Conservation (phyloP, 805 yeast genomes). For the Starmerella etchellsii region DNA sequence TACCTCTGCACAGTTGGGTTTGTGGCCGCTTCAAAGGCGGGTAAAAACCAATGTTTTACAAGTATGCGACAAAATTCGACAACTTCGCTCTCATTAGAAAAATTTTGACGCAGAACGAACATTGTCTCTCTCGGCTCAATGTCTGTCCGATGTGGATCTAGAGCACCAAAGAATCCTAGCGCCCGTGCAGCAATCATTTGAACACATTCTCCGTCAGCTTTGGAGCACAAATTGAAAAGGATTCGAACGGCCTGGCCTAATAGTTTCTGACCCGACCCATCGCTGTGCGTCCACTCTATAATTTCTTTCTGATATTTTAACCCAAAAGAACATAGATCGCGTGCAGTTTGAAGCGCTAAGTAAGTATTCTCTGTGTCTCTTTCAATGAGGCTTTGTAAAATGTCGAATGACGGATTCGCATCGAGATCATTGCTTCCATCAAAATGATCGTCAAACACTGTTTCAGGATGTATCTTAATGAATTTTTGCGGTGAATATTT, state of each 20-base stretch:
- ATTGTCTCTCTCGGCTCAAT: constrained; percentile 32
- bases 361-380: constrained; percentile 17
- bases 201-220: constrained; percentile 13
- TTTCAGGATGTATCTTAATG: constrained; percentile 9
- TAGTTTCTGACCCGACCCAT: constrained; percentile 14
- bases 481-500: not conserved
- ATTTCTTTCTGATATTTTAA: constrained; percentile 9
- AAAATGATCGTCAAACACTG: constrained; percentile 1
- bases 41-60: constrained; percentile 58
- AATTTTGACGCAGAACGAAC: constrained; percentile 45
- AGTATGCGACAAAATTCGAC: constrained; percentile 50
- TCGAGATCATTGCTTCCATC: not conserved
- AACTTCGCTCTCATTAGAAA: constrained; percentile 50
- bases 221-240: constrained; percentile 24
- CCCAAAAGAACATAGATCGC: constrained; percentile 15
- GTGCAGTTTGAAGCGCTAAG: constrained; percentile 18
- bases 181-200: constrained; percentile 53
- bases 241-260: constrained; percentile 20
- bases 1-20: constrained; percentile 76
- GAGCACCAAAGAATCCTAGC: constrained; percentile 62
- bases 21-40: constrained; percentile 78
- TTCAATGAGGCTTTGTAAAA: constrained; percentile 13
- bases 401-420: constrained; percentile 6
- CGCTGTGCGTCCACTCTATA: constrained; percentile 8
- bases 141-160: constrained; percentile 51